Percentiles rank a stretch among this genome's conserved stretches.
Conservation (phyloP, 2,329 filamentous ascomycete species). For the Paraphaeosphaeria minitans region DNA sequence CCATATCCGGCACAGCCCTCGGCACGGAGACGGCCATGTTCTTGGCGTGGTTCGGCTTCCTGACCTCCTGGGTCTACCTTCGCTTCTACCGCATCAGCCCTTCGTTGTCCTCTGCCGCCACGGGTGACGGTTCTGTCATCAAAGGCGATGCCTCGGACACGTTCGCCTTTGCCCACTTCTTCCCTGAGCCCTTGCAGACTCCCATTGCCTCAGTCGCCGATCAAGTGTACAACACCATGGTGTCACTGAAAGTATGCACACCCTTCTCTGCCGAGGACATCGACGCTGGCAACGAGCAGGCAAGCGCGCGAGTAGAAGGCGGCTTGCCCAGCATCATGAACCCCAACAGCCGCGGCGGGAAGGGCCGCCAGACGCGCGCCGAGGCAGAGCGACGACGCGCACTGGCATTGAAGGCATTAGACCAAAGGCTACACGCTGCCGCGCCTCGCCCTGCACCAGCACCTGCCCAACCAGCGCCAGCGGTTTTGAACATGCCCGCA, state of each 20-base stretch:
- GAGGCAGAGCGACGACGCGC: conserved; percentile 91
- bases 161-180: conserved; percentile 95
- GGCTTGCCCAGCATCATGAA: conserved; percentile 65
- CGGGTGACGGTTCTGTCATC: conserved; percentile 60
- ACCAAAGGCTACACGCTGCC: conserved; percentile 89
- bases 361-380: conserved; percentile 72
- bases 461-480: conserved; percentile 45
- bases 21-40: conserved; percentile 79
- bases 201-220: conserved; percentile 75
- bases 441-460: conserved; percentile 57
- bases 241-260: conserved; percentile 77
- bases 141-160: conserved; percentile 94
- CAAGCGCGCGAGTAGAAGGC: conserved; percentile 66
- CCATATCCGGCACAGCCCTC: conserved; percentile 66
- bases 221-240: conserved; percentile 73
- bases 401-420: conserved; percentile 85
- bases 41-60: conserved; percentile 78
- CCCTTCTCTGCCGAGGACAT: conserved; percentile 85
- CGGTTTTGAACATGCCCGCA: conserved; percentile 45
- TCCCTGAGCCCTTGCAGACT: conserved; percentile 82
- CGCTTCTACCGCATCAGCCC: conserved; percentile 85
- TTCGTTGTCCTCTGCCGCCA: conserved; percentile 60
- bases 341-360: conserved; percentile 52
- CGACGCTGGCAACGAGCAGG: conserved; percentile 73
- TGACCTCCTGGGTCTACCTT: conserved; percentile 92